Percentiles rank a stretch among this genome's conserved stretches.
Evolutionary conservation across 805 yeast genomes (phyloP).

Genomic region (Ogataea zsoltii): DNA sequence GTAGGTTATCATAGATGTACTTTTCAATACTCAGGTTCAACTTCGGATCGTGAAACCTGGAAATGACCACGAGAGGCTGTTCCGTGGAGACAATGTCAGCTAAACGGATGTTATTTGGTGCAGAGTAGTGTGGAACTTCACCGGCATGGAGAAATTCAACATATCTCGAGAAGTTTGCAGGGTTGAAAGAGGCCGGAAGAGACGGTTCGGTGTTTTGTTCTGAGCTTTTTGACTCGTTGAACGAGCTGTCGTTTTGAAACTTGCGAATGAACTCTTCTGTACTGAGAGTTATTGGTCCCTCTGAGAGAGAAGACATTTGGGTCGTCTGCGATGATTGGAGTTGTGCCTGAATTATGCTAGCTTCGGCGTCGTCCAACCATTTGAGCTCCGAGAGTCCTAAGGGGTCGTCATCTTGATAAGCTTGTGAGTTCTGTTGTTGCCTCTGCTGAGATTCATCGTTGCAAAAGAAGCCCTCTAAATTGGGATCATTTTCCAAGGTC

Average conservation of each 20-base stretch:
- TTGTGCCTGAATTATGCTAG: constrained; percentile 3
- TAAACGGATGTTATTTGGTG: constrained; percentile 16
- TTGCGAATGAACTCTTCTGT: constrained; percentile 22
- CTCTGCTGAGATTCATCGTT: constrained; percentile 6
- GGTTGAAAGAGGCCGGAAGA: constrained; percentile 5
- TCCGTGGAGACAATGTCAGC: constrained; percentile 14
- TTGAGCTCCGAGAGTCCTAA: constrained; percentile 30
- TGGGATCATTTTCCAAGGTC: constrained; percentile 31
- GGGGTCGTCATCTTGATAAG: constrained; percentile 12
- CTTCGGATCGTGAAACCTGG: constrained; percentile 65
- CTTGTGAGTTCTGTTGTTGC: neutral
- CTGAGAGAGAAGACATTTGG: neutral
- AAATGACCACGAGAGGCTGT: constrained; percentile 56
- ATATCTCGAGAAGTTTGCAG: constrained; percentile 3
- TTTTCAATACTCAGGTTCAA: constrained; percentile 82
- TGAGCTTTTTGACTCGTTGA: constrained; percentile 1
- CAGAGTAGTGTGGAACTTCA: constrained; percentile 9
- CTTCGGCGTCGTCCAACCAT: constrained; percentile 6
- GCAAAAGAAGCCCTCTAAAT: constrained; percentile 30
- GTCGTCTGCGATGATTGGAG: neutral
- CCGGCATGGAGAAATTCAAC: constrained; percentile 16
- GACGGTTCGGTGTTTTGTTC: neutral
- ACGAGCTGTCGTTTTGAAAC: constrained; percentile 11
- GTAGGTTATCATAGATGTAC: constrained; percentile 67
- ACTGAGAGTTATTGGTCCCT: constrained; percentile 24